Percentiles rank a stretch among this genome's conserved stretches.
These are phyloP conservation scores for Coemansia sp. DNA, from an alignment of 192 early-diverging fungal species.

Conservation along the genomic window DNA sequence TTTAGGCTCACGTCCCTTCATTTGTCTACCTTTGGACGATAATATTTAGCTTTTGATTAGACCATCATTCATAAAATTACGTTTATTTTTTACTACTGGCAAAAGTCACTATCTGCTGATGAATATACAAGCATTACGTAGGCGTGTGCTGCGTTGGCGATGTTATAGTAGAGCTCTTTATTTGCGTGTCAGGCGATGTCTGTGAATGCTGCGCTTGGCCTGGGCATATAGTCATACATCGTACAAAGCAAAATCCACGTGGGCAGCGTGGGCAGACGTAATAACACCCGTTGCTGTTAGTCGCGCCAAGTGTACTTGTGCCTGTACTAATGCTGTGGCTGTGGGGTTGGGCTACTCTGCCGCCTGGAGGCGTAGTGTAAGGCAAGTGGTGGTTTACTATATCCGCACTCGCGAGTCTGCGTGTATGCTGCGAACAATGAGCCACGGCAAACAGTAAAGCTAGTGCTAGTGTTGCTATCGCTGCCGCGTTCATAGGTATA, in stretches of 20 bases:
- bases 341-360: background rate
- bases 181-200: background rate
- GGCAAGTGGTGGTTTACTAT: background rate
- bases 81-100: too few relatives aligned
- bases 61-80: too few relatives aligned
- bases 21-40: background rate
- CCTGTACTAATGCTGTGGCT: background rate
- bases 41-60: too few relatives aligned
- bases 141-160: background rate
- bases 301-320: background rate
- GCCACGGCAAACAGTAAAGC: background rate
- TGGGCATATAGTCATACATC: conserved; percentile 46
- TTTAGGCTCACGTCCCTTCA: background rate
- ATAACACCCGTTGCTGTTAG: conserved; percentile 17
- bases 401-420: background rate
- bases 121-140: background rate
- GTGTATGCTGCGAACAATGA: background rate
- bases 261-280: conserved; percentile 46
- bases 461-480: background rate
- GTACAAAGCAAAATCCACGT: conserved; percentile 31
- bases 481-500: background rate
- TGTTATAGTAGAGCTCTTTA: background rate
- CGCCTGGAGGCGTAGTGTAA: background rate
- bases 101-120: background rate
- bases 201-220: conserved; percentile 10